These are phyloP conservation scores for Talaromyces proteolyticus DNA, from an alignment of 495 filamentous ascomycete species.

Conservation along the genomic window DNA sequence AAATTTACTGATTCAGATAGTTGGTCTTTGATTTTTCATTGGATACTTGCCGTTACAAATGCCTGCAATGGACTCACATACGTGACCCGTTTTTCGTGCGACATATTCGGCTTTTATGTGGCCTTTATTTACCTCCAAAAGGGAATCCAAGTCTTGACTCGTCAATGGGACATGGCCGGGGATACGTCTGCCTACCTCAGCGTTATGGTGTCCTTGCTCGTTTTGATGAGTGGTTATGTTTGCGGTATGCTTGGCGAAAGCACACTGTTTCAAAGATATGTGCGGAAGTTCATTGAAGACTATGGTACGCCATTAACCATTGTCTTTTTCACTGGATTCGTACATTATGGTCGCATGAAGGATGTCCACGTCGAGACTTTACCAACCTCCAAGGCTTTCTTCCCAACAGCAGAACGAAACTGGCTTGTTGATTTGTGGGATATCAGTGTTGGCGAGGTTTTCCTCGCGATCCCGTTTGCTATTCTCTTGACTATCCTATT, in stretches of 20 bases:
- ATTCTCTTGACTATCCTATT: constrained; percentile 82
- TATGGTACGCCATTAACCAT: constrained; percentile 80
- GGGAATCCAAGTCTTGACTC: constrained; percentile 71
- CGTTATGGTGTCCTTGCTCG: constrained; percentile 65
- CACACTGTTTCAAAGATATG: constrained; percentile 61
- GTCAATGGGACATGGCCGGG: constrained; percentile 46
- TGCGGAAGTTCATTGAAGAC: constrained; percentile 76
- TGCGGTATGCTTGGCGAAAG: constrained; percentile 65
- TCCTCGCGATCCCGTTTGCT: constrained; percentile 85
- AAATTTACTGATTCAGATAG: constrained; percentile 18
- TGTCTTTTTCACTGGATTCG: constrained; percentile 84
- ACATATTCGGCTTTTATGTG: constrained; percentile 86
- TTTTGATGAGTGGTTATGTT: constrained; percentile 65
- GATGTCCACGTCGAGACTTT: constrained; percentile 57
- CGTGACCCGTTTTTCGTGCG: constrained; percentile 79
- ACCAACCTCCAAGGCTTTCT: constrained; percentile 73
- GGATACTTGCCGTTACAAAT: constrained; percentile 72
- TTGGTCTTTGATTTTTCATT: constrained; percentile 79
- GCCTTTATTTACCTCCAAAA: constrained; percentile 84
- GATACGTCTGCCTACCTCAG: constrained; percentile 68
- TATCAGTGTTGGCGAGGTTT: constrained; percentile 65
- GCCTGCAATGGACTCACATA: constrained; percentile 74
- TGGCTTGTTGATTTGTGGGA: constrained; percentile 94
- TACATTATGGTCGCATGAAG: constrained; percentile 75
- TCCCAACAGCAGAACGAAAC: constrained; percentile 66